Percentiles rank a stretch among this genome's conserved stretches.
Evolutionary conservation across 2,329 filamentous ascomycete species (phyloP).

Genomic region (Tolypocladium capitatum): DNA sequence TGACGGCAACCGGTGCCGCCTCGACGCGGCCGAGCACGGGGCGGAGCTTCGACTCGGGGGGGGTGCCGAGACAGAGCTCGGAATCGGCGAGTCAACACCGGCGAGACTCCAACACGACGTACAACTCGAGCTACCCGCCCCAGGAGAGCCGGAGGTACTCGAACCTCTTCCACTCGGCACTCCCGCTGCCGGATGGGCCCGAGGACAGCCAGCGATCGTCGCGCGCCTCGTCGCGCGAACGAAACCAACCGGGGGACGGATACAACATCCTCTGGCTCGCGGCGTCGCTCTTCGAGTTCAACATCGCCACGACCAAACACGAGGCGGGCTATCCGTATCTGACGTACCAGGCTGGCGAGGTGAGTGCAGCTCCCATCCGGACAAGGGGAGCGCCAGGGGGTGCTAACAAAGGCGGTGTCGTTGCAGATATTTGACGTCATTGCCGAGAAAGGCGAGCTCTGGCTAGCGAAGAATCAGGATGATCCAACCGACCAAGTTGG

Average conservation of each 20-base stretch:
- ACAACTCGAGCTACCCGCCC: constrained; percentile 33
- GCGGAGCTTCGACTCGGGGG: constrained; percentile 43
- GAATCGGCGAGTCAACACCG: constrained; percentile 33
- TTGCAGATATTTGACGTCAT: constrained; percentile 74
- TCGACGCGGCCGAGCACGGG: constrained; percentile 44
- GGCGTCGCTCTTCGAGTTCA: constrained; percentile 91
- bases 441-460: constrained; percentile 91
- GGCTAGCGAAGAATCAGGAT: constrained; percentile 96
- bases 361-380: constrained; percentile 22
- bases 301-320: constrained; percentile 80
- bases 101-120: constrained; percentile 43
- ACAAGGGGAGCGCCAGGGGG: neutral
- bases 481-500: constrained; percentile 67
- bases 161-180: constrained; percentile 73
- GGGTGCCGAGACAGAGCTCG: constrained; percentile 35
- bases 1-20: constrained; percentile 23
- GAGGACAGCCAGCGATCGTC: constrained; percentile 41
- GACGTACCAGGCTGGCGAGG: constrained; percentile 87
- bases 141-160: constrained; percentile 47
- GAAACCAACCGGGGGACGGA: constrained; percentile 36
- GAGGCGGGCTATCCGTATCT: constrained; percentile 94
- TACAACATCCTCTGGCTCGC: constrained; percentile 79
- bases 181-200: constrained; percentile 61
- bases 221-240: constrained; percentile 46
- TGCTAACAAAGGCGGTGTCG: neutral